phyloP scores from a whole-genome alignment of 2,329 filamentous ascomycete species.

The Pseudogymnoascus destructans region DNA sequence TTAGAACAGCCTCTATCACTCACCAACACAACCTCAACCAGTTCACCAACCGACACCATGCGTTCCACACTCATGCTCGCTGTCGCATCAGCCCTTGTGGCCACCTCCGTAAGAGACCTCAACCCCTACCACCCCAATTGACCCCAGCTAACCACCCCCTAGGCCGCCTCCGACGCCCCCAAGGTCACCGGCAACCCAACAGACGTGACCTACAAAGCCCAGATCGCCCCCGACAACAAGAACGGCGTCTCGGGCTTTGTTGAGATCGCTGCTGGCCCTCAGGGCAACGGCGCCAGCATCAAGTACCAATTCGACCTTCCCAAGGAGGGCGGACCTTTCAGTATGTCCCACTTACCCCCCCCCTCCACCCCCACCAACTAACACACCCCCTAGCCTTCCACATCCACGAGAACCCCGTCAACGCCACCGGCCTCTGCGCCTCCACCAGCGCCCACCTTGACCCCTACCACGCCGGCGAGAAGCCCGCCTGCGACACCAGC shows the following conservation, averaged over 20 bases:
- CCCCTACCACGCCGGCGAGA: slow-evolving; percentile 42
- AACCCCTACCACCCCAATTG: neutral
- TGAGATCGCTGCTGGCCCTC: slow-evolving; percentile 29
- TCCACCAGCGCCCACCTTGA: slow-evolving; percentile 55
- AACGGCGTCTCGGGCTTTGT: slow-evolving; percentile 40
- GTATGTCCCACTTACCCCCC: neutral
- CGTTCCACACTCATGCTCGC: slow-evolving; percentile 1
- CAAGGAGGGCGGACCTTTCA: slow-evolving; percentile 41
- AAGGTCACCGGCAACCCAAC: neutral
- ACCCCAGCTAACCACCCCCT: neutral
- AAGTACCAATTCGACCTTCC: slow-evolving; percentile 42
- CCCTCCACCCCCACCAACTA: neutral
- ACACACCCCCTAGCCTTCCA: slow-evolving; percentile 49
- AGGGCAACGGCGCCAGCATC: slow-evolving; percentile 43
- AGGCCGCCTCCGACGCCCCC: neutral
- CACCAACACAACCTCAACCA: neutral
- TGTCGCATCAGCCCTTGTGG: neutral
- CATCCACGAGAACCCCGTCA: slow-evolving; percentile 53
- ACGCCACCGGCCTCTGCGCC: slow-evolving; percentile 57
- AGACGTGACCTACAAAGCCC: neutral
- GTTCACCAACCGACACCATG: neutral
- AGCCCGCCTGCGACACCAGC: slow-evolving; percentile 42
- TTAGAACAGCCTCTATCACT: neutral
- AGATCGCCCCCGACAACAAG: neutral
- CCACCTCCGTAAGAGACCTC: neutral